Evolutionary conservation across 2,329 filamentous ascomycete genomes (phyloP).

Genomic region (Emericellopsis atlantica): DNA sequence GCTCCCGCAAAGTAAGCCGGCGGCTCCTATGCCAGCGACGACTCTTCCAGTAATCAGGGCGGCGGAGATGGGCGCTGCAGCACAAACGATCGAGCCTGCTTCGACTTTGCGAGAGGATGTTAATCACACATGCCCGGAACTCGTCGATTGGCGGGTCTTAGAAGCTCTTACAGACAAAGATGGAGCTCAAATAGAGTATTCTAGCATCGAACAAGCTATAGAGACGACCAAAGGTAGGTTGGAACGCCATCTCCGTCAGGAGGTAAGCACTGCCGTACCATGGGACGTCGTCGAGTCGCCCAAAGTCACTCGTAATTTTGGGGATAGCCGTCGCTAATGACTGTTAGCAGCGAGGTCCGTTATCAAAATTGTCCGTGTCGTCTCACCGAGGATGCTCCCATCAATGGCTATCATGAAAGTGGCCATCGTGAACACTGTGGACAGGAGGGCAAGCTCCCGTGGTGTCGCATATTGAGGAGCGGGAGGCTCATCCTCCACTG

Average conservation of each 20-base stretch:
- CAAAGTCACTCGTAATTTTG: slow-evolving; percentile 36
- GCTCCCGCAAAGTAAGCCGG: slow-evolving; percentile 2
- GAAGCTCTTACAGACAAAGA: no score
- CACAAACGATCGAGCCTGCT: slow-evolving; percentile 5
- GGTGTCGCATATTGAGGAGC: no score
- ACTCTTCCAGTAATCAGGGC: slow-evolving; percentile 8
- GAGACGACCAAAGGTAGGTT: slow-evolving; percentile 35
- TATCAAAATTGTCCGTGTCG: no score
- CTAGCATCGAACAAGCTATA: slow-evolving; percentile 37
- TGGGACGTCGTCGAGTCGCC: slow-evolving; percentile 42
- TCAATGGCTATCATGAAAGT: no score
- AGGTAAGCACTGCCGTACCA: slow-evolving; percentile 50
- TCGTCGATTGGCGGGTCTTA: no score
- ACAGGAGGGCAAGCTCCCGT: no score
- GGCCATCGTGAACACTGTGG: no score
- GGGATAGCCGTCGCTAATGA: slow-evolving; percentile 25
- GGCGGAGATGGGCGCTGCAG: slow-evolving; percentile 5
- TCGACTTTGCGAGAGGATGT: slow-evolving; percentile 1
- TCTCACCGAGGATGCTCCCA: no score
- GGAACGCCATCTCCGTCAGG: slow-evolving; percentile 43
- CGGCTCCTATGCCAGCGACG: slow-evolving; percentile 5
- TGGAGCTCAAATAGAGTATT: slow-evolving; percentile 12
- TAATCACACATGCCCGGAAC: no score
- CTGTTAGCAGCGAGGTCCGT: no score
- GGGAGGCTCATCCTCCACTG: no score